Evolutionary conservation across 495 filamentous ascomycete genomes (phyloP), one percentile per base, ranked within the genome.

Genomic region (Daldinia childiae): DNA sequence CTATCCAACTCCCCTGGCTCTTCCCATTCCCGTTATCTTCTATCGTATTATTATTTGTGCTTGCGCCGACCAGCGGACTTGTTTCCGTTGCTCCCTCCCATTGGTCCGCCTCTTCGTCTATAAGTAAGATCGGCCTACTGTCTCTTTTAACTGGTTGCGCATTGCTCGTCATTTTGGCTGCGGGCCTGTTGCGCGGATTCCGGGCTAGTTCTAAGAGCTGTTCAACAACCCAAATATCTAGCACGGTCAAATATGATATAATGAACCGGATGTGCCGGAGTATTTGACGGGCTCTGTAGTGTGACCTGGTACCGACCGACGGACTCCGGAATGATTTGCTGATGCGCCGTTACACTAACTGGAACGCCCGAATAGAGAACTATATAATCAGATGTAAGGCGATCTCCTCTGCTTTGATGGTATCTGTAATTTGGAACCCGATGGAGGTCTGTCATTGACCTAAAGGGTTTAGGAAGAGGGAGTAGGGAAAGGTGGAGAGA

Each of bases 41-140:
- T 14, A 48, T 62, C 6, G 54, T 62, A 50, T 71, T 41, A n/a
- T 62, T 9, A 12, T 54, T 60, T 45, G 38, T 19, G 65, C 72
- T 68, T 11, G 74, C 56, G 65, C 67, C 73, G 64, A 85, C 74
- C 57, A 85, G 70, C 26, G 81, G 76, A 15, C 81, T 81, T 32
- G 82, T 71, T 43, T 85, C 80, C 2, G 84, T 82, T 12, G 76
- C 74, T 78, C 76, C 34, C 55, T 55, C 50, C 43, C 61, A 26
- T 50, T 48, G 26, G n/a, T 66, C 52, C 24, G 67, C 65, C 15
- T 71, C 74, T 30, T 51, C 50, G 56, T 76, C 71, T 58, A 76
- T 60, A 27, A 76, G 61, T 26, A 30, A 26, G 21, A 76, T 73
- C 58, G 55, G 62, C 55, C 59, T 61, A 21, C 55, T 64, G 34